Evolutionary conservation across 2,329 filamentous ascomycete genomes (phyloP), one percentile per base, ranked within the genome.

Genomic region (Calonectria pseudoreteaudii): DNA sequence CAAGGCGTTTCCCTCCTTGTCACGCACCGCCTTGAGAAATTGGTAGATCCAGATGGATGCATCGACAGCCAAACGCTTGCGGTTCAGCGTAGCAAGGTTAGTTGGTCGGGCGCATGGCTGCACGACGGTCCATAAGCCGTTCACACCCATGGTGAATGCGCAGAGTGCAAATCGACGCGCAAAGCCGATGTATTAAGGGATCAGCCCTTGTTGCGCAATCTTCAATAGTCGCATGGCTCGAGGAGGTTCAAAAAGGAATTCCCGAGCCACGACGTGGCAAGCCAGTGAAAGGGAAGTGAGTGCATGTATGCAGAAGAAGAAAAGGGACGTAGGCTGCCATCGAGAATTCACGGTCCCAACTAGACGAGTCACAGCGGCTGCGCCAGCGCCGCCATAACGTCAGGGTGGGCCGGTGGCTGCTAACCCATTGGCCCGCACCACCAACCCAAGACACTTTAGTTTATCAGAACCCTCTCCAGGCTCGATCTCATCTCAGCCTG

Each of bases 1-100:
- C 67, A 99, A 89, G 1, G 97, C 97, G 82, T 99, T 98, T 68
- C 97, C 97, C 85, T 99, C 97, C 82, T 98, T 98, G 86, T 99
- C 97, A 80, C 97, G 96, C 14, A 99, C 97, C 13, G 97, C 97
- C 87, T 99, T 99, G 80, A 99, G 92, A 82, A 99, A 99, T 83
- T 99, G 97, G 88, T 99, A 99, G 80, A 99, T 98, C 97, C 97
- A 99, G 83, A 99, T 99, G 16, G 96, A 98, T 72, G 97, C 97
- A 86, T 99, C 97, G 78, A 99, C 95, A 60, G 97, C 97, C 65
- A 99, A 93, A 20, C 97, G 95, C 86, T 98, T 98, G 79, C 94
- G 95, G 84, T 98, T 98, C 74, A 99, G 92, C 18, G 96, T 98
- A 80, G 97, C 96, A 80, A 99, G 93, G 85, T 98, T 98, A 76